phyloP scores from a whole-genome alignment of 2,329 filamentous ascomycete genomes.

The Emmonsiellopsis sp. region DNA sequence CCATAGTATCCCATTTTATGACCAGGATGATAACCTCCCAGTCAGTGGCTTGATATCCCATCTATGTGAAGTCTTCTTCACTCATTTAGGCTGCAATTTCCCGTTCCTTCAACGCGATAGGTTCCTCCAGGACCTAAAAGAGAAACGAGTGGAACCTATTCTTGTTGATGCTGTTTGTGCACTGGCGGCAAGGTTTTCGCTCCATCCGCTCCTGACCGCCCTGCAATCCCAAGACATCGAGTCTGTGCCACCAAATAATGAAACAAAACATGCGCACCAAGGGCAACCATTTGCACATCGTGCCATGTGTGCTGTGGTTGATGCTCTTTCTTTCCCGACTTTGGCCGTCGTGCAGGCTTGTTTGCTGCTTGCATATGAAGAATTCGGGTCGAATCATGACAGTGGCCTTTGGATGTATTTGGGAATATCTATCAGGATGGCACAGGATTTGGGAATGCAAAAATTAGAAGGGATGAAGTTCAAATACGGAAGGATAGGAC shows the following conservation, averaged over 20 bases:
- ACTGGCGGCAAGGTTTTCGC: slow-evolving; percentile 70
- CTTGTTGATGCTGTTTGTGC: slow-evolving; percentile 80
- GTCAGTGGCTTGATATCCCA: slow-evolving; percentile 67
- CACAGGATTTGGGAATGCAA: slow-evolving; percentile 69
- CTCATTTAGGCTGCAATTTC: slow-evolving; percentile 74
- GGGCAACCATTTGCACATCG: slow-evolving; percentile 71
- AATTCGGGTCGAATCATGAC: slow-evolving; percentile 80
- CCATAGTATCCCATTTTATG: slow-evolving; percentile 59
- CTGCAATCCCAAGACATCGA: slow-evolving; percentile 43
- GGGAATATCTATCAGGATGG: slow-evolving; percentile 76
- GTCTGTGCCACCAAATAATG: slow-evolving; percentile 20
- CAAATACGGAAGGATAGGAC: slow-evolving; percentile 43
- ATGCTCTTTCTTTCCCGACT: slow-evolving; percentile 73
- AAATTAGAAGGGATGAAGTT: slow-evolving; percentile 65
- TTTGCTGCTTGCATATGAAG: slow-evolving; percentile 74
- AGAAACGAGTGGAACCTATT: slow-evolving; percentile 74
- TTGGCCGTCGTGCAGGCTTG: slow-evolving; percentile 78
- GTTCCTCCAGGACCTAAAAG: slow-evolving; percentile 65
- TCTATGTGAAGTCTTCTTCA: slow-evolving; percentile 72
- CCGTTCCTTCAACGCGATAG: slow-evolving; percentile 67
- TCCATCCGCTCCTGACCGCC: slow-evolving; percentile 42
- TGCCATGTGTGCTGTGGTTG: slow-evolving; percentile 72
- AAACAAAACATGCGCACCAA: slow-evolving; percentile 50
- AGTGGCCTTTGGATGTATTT: slow-evolving; percentile 92
- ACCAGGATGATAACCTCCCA: slow-evolving; percentile 58